phyloP scores from a whole-genome alignment of 2,329 filamentous ascomycete species.

The Talaromyces verruculosus region DNA sequence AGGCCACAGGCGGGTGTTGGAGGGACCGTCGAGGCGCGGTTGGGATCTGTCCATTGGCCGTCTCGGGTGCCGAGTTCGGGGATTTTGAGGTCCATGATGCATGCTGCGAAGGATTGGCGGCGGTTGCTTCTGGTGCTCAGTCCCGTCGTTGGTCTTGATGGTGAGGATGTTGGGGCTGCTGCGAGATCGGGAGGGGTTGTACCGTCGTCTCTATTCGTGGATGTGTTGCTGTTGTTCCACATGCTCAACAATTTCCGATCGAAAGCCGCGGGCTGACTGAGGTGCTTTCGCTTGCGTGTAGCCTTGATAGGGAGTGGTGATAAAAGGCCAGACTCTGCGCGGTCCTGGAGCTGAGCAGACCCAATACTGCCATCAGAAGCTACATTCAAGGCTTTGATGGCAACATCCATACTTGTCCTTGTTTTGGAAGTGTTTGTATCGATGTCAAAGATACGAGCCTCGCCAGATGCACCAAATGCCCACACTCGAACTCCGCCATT shows the following conservation, averaged over 20 bases:
- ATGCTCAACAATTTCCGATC: conserved; percentile 21
- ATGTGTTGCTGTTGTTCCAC: conserved; percentile 10
- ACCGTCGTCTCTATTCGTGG: not conserved
- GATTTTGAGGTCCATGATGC: conserved; percentile 40
- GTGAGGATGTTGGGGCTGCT: conserved; percentile 3
- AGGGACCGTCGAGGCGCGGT: conserved; percentile 5
- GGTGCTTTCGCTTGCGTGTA: conserved; percentile 32
- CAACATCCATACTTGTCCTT: conserved; percentile 22
- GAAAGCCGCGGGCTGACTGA: conserved; percentile 27
- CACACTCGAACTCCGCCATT: conserved; percentile 51
- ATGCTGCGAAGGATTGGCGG: conserved; percentile 37
- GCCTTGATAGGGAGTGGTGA: conserved; percentile 19
- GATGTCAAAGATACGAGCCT: conserved; percentile 51
- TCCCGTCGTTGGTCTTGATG: conserved; percentile 10
- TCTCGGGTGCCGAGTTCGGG: conserved; percentile 31
- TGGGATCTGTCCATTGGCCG: conserved; percentile 25
- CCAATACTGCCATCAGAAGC: conserved; percentile 31
- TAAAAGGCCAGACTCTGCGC: conserved; percentile 18
- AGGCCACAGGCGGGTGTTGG: not conserved
- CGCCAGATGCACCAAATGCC: conserved; percentile 50
- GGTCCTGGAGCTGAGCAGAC: conserved; percentile 25
- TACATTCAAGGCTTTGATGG: conserved; percentile 29
- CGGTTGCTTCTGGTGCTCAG: conserved; percentile 18
- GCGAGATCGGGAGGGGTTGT: not conserved
- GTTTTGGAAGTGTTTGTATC: conserved; percentile 32